Evolutionary conservation across 2,329 filamentous ascomycete species (phyloP), one percentile per base, ranked within the genome.

Genomic region (Diaporthe capsici): DNA sequence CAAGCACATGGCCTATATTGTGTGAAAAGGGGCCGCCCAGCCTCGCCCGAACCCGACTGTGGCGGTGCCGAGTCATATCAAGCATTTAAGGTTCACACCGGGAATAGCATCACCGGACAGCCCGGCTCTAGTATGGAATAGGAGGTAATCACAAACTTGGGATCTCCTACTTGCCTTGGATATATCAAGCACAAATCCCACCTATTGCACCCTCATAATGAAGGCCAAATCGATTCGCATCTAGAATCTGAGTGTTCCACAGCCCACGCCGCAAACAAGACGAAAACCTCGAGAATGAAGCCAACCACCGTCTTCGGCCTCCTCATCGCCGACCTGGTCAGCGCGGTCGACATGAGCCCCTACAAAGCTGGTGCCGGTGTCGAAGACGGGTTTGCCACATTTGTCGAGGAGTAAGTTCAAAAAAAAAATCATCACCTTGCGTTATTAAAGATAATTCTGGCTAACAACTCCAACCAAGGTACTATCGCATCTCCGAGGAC

Each of bases 401-500:
- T 77, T 44, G 71, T 77, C 5, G 49, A 60, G 25, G 70, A 67
- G 65, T 70, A 34, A 70, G 65, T 70, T 28, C 3, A 70, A 28
- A 7, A 70, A 39, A 12, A 4, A 28, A 25, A 2, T 10, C 15
- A 17, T 42, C 2, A 28, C 17, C 8, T 13, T 12, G 25, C 7
- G 4, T 25, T 2, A 10, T 2, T n/a, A 13, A 2, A 8, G 10
- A 28, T 53, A 20, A 55, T 28, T 42, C 53, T 28, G n/a, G 49
- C 49, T 70, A 20, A 70, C 47, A 4, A 20, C 8, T 4, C 15
- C 34, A 9, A 15, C 5, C 49, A 55, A 70, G 65, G 17, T 70
- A 47, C 53, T 77, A 77, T 37, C 74, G 55, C 7, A 34, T 74
- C 22, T 77, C 76, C 0, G 76, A 77, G 25, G 76, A 77, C 67